Evolutionary conservation across 345 rosid genomes (phyloP), one percentile per base, ranked within the genome.

Genomic region (Euphorbia peplus): DNA sequence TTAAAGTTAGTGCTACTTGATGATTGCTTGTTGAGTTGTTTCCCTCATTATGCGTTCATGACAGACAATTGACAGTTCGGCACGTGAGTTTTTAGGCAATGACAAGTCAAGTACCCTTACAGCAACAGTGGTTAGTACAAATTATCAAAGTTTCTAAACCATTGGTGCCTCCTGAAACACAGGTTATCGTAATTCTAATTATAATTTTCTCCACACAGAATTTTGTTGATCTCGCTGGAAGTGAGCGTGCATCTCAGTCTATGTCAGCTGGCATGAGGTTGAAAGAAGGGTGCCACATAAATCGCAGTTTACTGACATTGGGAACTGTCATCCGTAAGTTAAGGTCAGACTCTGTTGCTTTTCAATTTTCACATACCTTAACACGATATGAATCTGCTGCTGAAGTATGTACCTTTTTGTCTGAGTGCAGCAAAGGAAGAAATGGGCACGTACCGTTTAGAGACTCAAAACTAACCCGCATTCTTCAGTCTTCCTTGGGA

Each of bases 211-310:
- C 70, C 64, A 46, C 63, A 63, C 83, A 88, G 93, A 95, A 88
- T 76, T 90, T 95, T 72, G 67, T 91, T 72, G 99, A 95, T 87
- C 90, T 95, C 22, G 99, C 96, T 0, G 97, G 96, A 84, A 91
- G 99, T 80, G 97, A 91, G 76, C 97, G 95, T 67, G 97, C 97
- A 63, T 95, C 99, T 72, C 95, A 93, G 79, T 78, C 96, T 65
- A 73, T 84, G 73, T 86, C 99, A 42, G 95, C 92, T 47, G 92
- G 99, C 50, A 80, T 87, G 56, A 81, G 99, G 82, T 76, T 95
- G 85, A 90, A 95, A 81, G 95, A 91, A 83, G 95, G 99, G 55
- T 87, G 89, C 87, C 97, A 95, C 75, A 95, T 95, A 72, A 95
- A 95, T 74, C 90, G 90, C 60, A 91, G 97, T 78, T 83, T 95